Conservation (phyloP, 2,329 filamentous ascomycete species). For the Colletotrichum sansevieriae region DNA sequence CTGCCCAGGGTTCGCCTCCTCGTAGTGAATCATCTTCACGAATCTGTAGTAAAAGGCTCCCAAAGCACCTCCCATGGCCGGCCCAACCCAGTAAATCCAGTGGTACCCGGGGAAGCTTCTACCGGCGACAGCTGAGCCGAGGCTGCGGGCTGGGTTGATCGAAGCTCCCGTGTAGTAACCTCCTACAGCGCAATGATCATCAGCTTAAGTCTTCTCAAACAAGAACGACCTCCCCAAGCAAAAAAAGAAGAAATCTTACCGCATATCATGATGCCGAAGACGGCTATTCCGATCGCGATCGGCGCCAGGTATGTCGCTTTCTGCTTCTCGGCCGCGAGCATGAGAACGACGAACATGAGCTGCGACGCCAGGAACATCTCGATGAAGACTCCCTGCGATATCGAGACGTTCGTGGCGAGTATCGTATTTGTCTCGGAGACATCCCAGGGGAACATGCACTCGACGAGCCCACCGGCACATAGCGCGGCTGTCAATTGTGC, state of each 20-base stretch:
- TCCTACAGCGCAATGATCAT: conserved; percentile 44
- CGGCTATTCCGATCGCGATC: conserved; percentile 76
- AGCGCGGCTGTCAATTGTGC: conserved; percentile 72
- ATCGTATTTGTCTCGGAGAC: conserved; percentile 58
- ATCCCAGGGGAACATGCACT: conserved; percentile 67
- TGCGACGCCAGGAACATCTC: conserved; percentile 76
- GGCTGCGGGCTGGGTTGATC: conserved; percentile 65
- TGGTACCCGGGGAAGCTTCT: conserved; percentile 60
- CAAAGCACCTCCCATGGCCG: conserved; percentile 40
- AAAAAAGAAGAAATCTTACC: not conserved
- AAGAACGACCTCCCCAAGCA: no score
- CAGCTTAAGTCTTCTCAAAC: no score
- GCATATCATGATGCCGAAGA: conserved; percentile 63
- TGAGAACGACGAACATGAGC: conserved; percentile 74
- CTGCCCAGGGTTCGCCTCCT: conserved; percentile 41
- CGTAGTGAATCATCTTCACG: conserved; percentile 41
- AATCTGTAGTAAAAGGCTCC: conserved; percentile 38
- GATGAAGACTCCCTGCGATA: conserved; percentile 72
- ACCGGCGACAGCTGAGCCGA: conserved; percentile 61
- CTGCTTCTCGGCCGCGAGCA: conserved; percentile 81
- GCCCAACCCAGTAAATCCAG: conserved; percentile 61
- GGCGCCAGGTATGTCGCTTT: conserved; percentile 78
- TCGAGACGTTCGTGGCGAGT: conserved; percentile 42
- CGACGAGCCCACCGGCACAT: conserved; percentile 69
- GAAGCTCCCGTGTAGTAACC: conserved; percentile 62